Conservation (phyloP, 2,329 filamentous ascomycete species). For the Epichloe bromicola region DNA sequence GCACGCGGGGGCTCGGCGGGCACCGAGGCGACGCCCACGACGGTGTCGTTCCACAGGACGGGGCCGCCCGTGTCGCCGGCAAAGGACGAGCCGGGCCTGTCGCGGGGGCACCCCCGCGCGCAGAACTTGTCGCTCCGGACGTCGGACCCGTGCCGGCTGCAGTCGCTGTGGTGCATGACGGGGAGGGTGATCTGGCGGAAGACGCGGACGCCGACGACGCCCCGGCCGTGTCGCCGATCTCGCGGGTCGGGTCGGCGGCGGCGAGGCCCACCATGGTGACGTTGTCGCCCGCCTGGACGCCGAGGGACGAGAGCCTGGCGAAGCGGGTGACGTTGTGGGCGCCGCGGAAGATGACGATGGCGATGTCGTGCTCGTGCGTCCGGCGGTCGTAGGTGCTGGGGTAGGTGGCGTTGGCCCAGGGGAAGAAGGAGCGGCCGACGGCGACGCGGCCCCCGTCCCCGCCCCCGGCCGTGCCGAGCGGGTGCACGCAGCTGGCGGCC, state of each 20-base stretch:
- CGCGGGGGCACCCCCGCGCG: not conserved
- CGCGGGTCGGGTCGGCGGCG: too few relatives aligned
- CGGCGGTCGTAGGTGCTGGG: not conserved
- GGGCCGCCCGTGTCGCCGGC: not conserved
- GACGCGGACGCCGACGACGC: not conserved
- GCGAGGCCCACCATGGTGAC: not conserved
- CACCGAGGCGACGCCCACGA: not conserved
- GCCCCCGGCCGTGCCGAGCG: too few relatives aligned
- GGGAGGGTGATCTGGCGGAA: not conserved
- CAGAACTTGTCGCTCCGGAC: not conserved
- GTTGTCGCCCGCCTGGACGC: not conserved
- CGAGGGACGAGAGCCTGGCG: not conserved
- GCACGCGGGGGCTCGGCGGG: too few relatives aligned
- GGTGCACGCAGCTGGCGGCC: conserved; percentile 1
- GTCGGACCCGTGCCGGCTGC: not conserved
- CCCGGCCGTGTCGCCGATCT: not conserved
- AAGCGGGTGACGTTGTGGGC: not conserved
- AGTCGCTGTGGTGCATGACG: not conserved
- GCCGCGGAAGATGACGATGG: not conserved
- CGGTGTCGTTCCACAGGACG: not conserved
- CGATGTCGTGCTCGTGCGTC: not conserved
- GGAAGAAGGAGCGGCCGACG: not conserved
- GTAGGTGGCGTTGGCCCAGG: not conserved
- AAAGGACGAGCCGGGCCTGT: not conserved
- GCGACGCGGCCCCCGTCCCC: not conserved